A percentile compares a stretch with the other conserved stretches of the same genome.
Conservation (phyloP, 768 basidiomycete species). For the Dioszegia crocea region DNA sequence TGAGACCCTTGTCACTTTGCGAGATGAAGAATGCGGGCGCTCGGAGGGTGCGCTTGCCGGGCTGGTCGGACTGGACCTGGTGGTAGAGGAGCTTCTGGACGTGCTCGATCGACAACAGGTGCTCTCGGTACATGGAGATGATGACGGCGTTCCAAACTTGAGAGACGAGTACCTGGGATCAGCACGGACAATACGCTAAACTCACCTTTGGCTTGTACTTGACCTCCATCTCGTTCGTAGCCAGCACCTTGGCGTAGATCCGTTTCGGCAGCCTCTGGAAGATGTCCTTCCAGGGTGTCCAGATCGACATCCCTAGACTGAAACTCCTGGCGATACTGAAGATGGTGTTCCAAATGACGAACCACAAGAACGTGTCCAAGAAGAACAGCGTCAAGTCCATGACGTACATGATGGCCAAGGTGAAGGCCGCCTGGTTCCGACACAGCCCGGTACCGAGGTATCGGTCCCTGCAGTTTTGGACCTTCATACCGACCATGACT, state of each 20-base stretch:
- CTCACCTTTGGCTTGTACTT: slow-evolving; percentile 99
- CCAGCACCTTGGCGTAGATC: slow-evolving; percentile 91
- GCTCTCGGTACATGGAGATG: slow-evolving; percentile 99
- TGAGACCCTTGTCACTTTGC: slow-evolving; percentile 80
- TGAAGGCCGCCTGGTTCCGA: slow-evolving; percentile 88
- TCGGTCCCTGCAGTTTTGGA: slow-evolving; percentile 82
- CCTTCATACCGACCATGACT: slow-evolving; percentile 95
- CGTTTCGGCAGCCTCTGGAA: slow-evolving; percentile 92
- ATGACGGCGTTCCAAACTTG: slow-evolving; percentile 99
- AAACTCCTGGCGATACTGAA: slow-evolving; percentile 66
- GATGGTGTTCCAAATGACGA: slow-evolving; percentile 98
- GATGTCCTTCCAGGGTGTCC: slow-evolving; percentile 99
- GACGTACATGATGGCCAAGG: slow-evolving; percentile 94
- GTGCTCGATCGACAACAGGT: slow-evolving; percentile 95
- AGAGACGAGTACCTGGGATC: slow-evolving; percentile 80
- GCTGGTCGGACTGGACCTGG: slow-evolving; percentile 84
- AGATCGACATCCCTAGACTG: slow-evolving; percentile 85
- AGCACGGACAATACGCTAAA: slow-evolving; percentile 1
- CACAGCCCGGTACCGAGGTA: slow-evolving; percentile 80
- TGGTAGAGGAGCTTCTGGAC: slow-evolving; percentile 97
- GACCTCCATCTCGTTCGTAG: slow-evolving; percentile 91
- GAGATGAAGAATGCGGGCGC: slow-evolving; percentile 98
- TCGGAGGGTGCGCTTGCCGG: slow-evolving; percentile 83
- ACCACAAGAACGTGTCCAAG: slow-evolving; percentile 98
- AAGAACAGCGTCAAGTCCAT: slow-evolving; percentile 98